These are phyloP conservation scores for Orbilia brochopaga DNA, from an alignment of 2,329 filamentous ascomycete species.

Conservation along the genomic window DNA sequence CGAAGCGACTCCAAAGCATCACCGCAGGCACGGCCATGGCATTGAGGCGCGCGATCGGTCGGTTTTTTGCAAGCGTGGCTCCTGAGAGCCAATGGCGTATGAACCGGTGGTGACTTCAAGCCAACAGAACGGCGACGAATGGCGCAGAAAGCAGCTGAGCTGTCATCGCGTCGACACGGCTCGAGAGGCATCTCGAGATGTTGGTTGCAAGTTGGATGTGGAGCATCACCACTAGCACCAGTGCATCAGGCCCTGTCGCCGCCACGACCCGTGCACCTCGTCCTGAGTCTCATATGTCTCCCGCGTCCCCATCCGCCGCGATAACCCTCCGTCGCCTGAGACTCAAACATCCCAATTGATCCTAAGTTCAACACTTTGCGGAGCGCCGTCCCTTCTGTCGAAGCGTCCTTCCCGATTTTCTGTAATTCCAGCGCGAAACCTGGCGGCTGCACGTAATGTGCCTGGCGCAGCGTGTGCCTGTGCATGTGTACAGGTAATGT, in stretches of 20 bases:
- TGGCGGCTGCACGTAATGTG: slow-evolving; percentile 1
- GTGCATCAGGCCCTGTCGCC: no score
- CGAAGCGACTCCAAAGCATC: not conserved
- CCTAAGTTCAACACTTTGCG: not conserved
- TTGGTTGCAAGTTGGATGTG: no score
- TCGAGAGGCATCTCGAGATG: no score
- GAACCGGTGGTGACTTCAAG: no score
- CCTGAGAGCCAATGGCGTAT: no score
- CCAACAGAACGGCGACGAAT: no score
- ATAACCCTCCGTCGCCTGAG: not conserved
- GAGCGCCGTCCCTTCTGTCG: not conserved
- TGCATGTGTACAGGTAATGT: not conserved
- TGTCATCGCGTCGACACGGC: no score
- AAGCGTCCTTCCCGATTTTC: not conserved
- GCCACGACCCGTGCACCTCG: not conserved
- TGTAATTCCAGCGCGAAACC: not conserved
- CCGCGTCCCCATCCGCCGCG: not conserved
- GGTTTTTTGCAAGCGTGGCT: not conserved
- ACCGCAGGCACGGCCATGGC: not conserved
- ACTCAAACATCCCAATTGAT: slow-evolving; percentile 1
- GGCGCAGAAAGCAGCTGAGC: no score
- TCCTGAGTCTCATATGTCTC: not conserved
- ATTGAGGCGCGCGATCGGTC: not conserved
- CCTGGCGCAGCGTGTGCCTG: not conserved
- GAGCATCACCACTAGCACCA: no score